Evolutionary conservation across 805 yeast species (phyloP), one percentile per base, ranked within the genome.

Genomic region (Pichia occidentalis): DNA sequence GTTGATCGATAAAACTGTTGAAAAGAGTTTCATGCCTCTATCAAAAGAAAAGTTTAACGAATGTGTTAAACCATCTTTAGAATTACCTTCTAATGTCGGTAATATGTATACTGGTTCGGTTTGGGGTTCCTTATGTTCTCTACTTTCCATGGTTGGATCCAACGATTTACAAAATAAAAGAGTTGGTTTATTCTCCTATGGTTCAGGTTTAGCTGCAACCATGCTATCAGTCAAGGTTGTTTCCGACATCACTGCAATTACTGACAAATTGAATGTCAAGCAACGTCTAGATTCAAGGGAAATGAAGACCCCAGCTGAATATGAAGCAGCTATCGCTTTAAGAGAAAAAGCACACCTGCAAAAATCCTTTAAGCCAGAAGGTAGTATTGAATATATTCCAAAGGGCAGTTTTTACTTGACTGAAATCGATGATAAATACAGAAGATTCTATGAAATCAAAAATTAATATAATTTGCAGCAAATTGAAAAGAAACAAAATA

Each of bases 41-140:
- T 76, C 95, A 42, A 85, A 87, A 71, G 78, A 73, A 44, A 64
- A 68, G 46, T 68, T 77, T 45, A 73, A 75, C 47, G 73, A 70
- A 55, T 76, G 85, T 62, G 86, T 92, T 42, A 68, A 69, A 36
- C 92, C 95, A 24, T 78, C 95, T 14, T 70, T 92, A 61, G 70
- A 67, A 51, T 86, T 87, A 31, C 90, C 97, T 57, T 90, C 97
- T 47, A 90, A 90, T 67, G 86, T 95, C 46, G 99, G 99, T 67
- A 92, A 92, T 74, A 83, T 88, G 85, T 92, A 92, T 75, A 85
- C 97, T 31, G 97, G 88, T 47, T 85, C 96, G 24, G 78, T 86
- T 33, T 92, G 84, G 74, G 80, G 95, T 24, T 75, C 95, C 7
- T 72, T 92, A 43, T 73, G 90, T 23, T 90, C 97, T 11, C 67